These are phyloP conservation scores for Xylaria sp. DNA, from an alignment of 2,329 filamentous ascomycete genomes.

Conservation along the genomic window DNA sequence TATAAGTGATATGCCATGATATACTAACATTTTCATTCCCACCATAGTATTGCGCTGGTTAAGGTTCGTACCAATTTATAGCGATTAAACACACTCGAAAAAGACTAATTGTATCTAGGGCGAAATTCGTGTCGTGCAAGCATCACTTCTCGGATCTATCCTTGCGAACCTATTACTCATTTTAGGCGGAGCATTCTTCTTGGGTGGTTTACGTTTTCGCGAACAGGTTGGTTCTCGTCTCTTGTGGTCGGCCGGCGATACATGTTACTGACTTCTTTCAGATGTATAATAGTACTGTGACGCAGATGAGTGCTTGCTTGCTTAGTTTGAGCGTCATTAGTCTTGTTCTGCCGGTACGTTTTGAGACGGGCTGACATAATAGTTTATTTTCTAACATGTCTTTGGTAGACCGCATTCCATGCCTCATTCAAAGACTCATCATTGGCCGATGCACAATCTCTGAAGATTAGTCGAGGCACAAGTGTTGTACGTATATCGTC, in stretches of 20 bases:
- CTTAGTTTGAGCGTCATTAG: constrained; percentile 92
- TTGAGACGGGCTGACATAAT: not conserved
- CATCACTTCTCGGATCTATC: constrained; percentile 89
- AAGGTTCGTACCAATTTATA: constrained; percentile 61
- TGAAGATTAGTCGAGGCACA: constrained; percentile 89
- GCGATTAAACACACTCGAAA: not conserved
- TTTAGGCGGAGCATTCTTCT: constrained; percentile 89
- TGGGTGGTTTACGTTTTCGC: constrained; percentile 85
- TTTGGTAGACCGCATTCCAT: constrained; percentile 85
- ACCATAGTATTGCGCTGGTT: constrained; percentile 75
- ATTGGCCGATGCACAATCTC: constrained; percentile 74
- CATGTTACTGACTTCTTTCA: constrained; percentile 48
- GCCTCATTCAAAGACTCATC: constrained; percentile 77
- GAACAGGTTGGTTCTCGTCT: constrained; percentile 73
- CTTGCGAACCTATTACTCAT: constrained; percentile 89
- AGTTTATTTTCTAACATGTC: constrained; percentile 52
- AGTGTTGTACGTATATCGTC: constrained; percentile 73
- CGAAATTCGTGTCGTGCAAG: constrained; percentile 91
- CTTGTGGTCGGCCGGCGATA: not conserved
- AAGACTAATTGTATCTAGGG: constrained; percentile 59
- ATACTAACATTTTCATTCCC: constrained; percentile 45
- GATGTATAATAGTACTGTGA: constrained; percentile 95
- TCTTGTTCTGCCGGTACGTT: constrained; percentile 78
- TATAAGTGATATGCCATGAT: not conserved
- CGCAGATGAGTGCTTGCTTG: constrained; percentile 94